Conservation (phyloP, 768 basidiomycete species). For the Tulasnella sp. region DNA sequence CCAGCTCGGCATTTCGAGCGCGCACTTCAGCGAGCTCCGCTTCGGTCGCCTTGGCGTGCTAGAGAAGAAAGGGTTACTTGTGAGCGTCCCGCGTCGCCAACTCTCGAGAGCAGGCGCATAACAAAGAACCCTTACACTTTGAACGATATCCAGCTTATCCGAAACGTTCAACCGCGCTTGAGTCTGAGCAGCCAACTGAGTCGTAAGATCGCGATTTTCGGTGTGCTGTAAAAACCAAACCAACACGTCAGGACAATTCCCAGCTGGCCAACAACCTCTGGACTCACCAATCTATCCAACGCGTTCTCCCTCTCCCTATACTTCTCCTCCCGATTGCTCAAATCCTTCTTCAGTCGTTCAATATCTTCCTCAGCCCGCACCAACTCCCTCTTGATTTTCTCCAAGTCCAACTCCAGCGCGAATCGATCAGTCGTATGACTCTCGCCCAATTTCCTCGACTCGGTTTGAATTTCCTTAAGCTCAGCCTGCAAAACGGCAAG, state of each 20-base stretch:
- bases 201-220: constrained; percentile 72
- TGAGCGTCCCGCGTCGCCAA: background rate
- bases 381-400: constrained; percentile 76
- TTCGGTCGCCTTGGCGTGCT: constrained; percentile 58
- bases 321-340: constrained; percentile 57
- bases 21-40: constrained; percentile 54
- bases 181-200: constrained; percentile 72
- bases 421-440: constrained; percentile 74
- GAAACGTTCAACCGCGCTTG: constrained; percentile 79
- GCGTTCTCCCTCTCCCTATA: constrained; percentile 61
- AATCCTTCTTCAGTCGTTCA: constrained; percentile 56
- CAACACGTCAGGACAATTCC: background rate
- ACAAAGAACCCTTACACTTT: constrained; percentile 34
- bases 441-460: constrained; percentile 75
- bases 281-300: constrained; percentile 54
- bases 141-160: constrained; percentile 77
- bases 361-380: constrained; percentile 75
- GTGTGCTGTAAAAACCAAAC: constrained; percentile 40
- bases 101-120: background rate
- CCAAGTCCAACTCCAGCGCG: constrained; percentile 83
- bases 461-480: constrained; percentile 62
- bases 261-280: background rate
- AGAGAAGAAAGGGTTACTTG: background rate
- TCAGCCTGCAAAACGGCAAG: constrained; percentile 62
- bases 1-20: constrained; percentile 61